These are phyloP conservation scores for Paraphaeosphaeria minitans DNA, from an alignment of 2,329 filamentous ascomycete species.

Conservation along the genomic window DNA sequence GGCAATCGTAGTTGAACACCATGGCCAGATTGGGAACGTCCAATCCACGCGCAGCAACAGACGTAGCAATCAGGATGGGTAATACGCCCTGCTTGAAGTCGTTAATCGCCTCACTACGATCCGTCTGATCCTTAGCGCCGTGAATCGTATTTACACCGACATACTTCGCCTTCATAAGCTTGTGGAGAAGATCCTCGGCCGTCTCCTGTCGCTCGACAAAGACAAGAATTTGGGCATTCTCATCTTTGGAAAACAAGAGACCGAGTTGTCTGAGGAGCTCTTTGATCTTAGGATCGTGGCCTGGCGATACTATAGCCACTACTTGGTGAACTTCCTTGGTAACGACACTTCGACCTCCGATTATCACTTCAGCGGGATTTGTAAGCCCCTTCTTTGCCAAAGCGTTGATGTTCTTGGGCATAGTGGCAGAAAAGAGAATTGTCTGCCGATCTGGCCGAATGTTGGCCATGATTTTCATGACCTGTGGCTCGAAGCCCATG, in stretches of 20 bases:
- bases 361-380: constrained; percentile 86
- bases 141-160: constrained; percentile 70
- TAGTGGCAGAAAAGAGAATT: constrained; percentile 94
- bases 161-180: constrained; percentile 39
- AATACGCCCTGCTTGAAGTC: constrained; percentile 70
- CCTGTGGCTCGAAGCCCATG: constrained; percentile 98
- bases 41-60: constrained; percentile 89
- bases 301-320: constrained; percentile 69
- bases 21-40: constrained; percentile 96
- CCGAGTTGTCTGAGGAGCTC: constrained; percentile 86
- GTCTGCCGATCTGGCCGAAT: constrained; percentile 92
- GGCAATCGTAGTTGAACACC: constrained; percentile 93
- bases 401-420: constrained; percentile 90
- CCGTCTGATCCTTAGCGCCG: constrained; percentile 69
- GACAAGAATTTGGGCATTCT: constrained; percentile 86
- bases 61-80: constrained; percentile 91
- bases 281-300: constrained; percentile 77
- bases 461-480: constrained; percentile 93
- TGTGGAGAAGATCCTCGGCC: constrained; percentile 40
- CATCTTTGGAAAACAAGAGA: constrained; percentile 82
- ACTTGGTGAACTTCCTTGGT: constrained; percentile 82
- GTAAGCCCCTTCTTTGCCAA: constrained; percentile 86
- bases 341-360: constrained; percentile 79
- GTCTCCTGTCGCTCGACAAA: constrained; percentile 94
- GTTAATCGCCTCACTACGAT: constrained; percentile 43